Evolutionary conservation across 2,329 filamentous ascomycete genomes (phyloP).

Genomic region (Pseudogymnoascus sp.): DNA sequence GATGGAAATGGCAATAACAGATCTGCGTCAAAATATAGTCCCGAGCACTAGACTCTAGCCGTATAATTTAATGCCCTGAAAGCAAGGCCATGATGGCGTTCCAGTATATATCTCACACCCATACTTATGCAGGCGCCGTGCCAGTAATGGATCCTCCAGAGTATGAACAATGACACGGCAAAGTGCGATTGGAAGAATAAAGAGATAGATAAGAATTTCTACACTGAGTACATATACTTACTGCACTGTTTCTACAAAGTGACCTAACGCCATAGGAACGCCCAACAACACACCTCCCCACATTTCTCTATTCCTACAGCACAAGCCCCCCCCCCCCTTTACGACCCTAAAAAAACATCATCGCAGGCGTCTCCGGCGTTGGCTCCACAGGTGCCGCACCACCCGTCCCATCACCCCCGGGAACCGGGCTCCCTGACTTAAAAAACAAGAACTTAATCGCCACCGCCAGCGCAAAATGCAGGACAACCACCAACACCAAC

Average conservation of each 20-base stretch:
- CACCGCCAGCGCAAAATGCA: slow-evolving; percentile 84
- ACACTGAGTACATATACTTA: not conserved
- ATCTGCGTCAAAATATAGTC: not conserved
- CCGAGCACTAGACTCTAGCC: not conserved
- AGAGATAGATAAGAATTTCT: not conserved
- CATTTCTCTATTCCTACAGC: not conserved
- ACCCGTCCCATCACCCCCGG: not conserved
- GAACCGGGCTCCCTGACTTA: slow-evolving; percentile 60
- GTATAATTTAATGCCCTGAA: not conserved
- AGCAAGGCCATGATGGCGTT: not conserved
- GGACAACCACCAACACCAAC: slow-evolving; percentile 69
- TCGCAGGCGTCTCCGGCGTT: not conserved
- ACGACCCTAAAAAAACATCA: not conserved
- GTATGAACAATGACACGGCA: not conserved
- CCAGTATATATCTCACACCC: not conserved
- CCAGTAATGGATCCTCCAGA: not conserved
- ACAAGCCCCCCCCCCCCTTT: not conserved
- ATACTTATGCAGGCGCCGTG: not conserved
- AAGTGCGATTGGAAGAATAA: not conserved
- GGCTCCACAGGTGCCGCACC: not conserved
- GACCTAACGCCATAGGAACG: not conserved
- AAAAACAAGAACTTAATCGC: slow-evolving; percentile 98
- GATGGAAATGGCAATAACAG: too few relatives aligned
- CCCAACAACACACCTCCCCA: not conserved
- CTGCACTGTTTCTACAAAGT: not conserved